A percentile compares a stretch with the other conserved stretches of the same genome.
Conservation (phyloP, 2,329 filamentous ascomycete genomes). For the Colletotrichum sp. region DNA sequence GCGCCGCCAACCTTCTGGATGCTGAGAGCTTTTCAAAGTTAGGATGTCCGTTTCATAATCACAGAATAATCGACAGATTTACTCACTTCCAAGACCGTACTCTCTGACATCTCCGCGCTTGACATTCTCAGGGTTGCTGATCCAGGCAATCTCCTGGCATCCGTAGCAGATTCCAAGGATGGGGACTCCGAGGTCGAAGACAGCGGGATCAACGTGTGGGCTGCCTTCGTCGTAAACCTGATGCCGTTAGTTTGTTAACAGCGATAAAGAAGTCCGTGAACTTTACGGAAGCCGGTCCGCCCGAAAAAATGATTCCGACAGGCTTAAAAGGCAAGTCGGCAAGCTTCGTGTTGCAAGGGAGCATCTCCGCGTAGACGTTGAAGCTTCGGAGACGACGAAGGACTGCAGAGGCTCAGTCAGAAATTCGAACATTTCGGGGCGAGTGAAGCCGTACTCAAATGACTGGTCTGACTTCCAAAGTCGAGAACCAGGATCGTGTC, state of each 20-base stretch:
- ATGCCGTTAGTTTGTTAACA: not conserved
- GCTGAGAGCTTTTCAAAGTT: constrained; percentile 45
- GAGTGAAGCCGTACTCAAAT: constrained; percentile 54
- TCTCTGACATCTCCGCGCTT: constrained; percentile 24
- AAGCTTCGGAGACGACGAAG: constrained; percentile 77
- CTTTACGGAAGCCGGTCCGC: constrained; percentile 31
- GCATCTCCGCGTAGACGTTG: constrained; percentile 86
- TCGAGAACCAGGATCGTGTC: constrained; percentile 74
- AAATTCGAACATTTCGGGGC: constrained; percentile 65
- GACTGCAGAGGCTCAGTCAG: constrained; percentile 35
- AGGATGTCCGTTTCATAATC: constrained; percentile 32
- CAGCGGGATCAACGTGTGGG: constrained; percentile 75
- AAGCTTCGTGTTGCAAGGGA: constrained; percentile 85
- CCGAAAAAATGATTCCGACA: constrained; percentile 74
- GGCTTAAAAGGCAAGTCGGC: constrained; percentile 79
- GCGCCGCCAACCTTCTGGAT: constrained; percentile 64
- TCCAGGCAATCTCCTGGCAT: constrained; percentile 67
- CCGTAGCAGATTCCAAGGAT: constrained; percentile 59
- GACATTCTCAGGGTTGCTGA: constrained; percentile 54
- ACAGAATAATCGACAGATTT: not conserved
- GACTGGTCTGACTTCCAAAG: constrained; percentile 51
- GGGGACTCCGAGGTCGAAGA: constrained; percentile 76
- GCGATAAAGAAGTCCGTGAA: not conserved
- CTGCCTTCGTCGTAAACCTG: not conserved
- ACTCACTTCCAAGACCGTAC: not conserved